phyloP scores from a whole-genome alignment of 2,329 filamentous ascomycete genomes.

The Fusarium abutilonis region DNA sequence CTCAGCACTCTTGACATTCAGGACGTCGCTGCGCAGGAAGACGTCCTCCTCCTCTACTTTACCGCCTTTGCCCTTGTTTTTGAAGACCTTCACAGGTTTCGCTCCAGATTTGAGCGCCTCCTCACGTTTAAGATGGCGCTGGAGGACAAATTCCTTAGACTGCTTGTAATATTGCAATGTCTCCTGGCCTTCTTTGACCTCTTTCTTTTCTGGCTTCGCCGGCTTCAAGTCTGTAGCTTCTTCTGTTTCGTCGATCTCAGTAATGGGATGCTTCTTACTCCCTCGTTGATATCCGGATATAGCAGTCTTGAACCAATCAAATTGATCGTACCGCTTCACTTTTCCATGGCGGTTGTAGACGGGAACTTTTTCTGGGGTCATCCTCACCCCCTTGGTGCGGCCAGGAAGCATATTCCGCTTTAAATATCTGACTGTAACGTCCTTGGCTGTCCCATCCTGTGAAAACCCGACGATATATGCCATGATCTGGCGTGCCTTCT shows the following conservation, averaged over 20 bases:
- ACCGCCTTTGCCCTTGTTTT: conserved; percentile 76
- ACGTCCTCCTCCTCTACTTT: conserved; percentile 81
- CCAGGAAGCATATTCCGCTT: conserved; percentile 84
- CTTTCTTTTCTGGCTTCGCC: conserved; percentile 76
- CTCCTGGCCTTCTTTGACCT: conserved; percentile 77
- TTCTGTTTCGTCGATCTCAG: conserved; percentile 80
- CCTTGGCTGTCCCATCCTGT: conserved; percentile 87
- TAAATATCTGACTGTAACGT: conserved; percentile 92
- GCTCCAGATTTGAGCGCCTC: conserved; percentile 81
- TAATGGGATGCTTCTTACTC: conserved; percentile 62
- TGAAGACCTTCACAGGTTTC: conserved; percentile 77
- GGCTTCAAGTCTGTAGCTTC: conserved; percentile 80
- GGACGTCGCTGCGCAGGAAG: conserved; percentile 80
- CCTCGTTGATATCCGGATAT: conserved; percentile 76
- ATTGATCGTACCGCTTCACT: conserved; percentile 77
- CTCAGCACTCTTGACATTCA: conserved; percentile 88
- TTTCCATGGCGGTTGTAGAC: conserved; percentile 82
- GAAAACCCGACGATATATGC: conserved; percentile 89
- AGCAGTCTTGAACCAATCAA: conserved; percentile 88
- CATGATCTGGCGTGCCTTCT: conserved; percentile 87
- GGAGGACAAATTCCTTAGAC: conserved; percentile 84
- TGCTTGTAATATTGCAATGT: conserved; percentile 90
- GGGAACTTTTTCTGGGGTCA: conserved; percentile 82
- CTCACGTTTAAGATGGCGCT: conserved; percentile 88
- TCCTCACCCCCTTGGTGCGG: conserved; percentile 85